Conservation (phyloP, 2,329 filamentous ascomycete species). For the Sporothrix luriei region DNA sequence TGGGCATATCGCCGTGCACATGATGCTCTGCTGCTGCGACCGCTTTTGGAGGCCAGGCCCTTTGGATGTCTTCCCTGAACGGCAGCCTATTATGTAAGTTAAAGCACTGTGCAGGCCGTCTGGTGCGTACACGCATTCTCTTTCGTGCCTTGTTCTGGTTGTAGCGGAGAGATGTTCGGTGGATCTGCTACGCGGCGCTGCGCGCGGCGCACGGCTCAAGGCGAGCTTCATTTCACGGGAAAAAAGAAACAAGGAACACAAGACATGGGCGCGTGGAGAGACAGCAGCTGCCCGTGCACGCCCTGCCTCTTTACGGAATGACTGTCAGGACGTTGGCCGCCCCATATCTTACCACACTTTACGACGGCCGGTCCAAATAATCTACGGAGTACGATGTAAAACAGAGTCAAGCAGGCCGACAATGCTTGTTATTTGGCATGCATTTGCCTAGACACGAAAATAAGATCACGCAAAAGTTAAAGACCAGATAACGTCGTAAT, state of each 20-base stretch:
- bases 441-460: background rate
- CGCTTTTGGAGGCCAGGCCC: slow-evolving; percentile 11
- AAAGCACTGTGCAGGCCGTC: too few relatives aligned
- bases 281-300: background rate
- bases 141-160: background rate
- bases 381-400: too few relatives aligned
- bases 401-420: background rate
- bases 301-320: background rate
- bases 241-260: background rate
- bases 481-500: background rate
- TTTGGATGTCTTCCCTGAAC: slow-evolving; percentile 3
- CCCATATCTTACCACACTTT: background rate
- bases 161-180: background rate
- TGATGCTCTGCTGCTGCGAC: slow-evolving; percentile 39
- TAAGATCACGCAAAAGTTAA: background rate
- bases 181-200: background rate
- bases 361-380: background rate
- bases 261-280: background rate
- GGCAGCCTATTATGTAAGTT: background rate
- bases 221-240: background rate
- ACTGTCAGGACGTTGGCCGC: background rate
- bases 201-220: slow-evolving; percentile 7
- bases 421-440: background rate
- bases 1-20: slow-evolving; percentile 34
- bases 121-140: background rate